Evolutionary conservation across 805 yeast species (phyloP).

Genomic region (Starmerella vitae): DNA sequence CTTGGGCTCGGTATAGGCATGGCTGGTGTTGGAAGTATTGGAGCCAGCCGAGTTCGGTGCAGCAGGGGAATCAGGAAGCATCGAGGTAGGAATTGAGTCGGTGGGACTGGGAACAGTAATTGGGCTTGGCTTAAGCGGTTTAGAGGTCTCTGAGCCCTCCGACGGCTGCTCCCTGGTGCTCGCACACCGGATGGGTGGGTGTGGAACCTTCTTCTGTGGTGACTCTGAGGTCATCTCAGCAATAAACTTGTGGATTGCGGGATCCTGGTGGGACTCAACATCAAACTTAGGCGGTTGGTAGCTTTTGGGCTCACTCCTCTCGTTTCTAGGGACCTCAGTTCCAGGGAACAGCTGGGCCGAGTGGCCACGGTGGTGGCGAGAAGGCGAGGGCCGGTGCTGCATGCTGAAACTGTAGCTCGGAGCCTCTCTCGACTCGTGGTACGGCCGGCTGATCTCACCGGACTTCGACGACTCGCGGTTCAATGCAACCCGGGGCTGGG

Average conservation of each 20-base stretch:
- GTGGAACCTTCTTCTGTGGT: neutral
- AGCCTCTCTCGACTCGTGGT: slow-evolving; percentile 22
- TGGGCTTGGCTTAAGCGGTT: neutral
- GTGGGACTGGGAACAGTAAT: neutral
- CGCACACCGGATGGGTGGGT: neutral
- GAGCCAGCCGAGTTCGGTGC: neutral
- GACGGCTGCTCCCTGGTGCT: neutral
- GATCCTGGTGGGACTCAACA: neutral
- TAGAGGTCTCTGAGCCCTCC: neutral
- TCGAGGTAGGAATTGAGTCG: neutral
- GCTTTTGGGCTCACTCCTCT: no score
- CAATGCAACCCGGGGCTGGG: slow-evolving; percentile 27
- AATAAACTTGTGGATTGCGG: neutral
- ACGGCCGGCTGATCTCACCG: slow-evolving; percentile 27
- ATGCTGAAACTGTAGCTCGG: slow-evolving; percentile 17
- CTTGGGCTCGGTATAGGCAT: neutral
- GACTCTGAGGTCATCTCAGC: neutral
- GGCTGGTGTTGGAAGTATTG: neutral
- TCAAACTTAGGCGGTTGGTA: no score
- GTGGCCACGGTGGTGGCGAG: neutral
- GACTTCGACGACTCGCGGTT: slow-evolving; percentile 25
- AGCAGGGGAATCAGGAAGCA: neutral
- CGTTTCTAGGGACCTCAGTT: no score
- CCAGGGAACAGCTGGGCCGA: neutral
- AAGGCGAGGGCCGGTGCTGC: neutral